phyloP scores from a whole-genome alignment of 2,329 filamentous ascomycete species.

The Cucurbitaria berberidis region DNA sequence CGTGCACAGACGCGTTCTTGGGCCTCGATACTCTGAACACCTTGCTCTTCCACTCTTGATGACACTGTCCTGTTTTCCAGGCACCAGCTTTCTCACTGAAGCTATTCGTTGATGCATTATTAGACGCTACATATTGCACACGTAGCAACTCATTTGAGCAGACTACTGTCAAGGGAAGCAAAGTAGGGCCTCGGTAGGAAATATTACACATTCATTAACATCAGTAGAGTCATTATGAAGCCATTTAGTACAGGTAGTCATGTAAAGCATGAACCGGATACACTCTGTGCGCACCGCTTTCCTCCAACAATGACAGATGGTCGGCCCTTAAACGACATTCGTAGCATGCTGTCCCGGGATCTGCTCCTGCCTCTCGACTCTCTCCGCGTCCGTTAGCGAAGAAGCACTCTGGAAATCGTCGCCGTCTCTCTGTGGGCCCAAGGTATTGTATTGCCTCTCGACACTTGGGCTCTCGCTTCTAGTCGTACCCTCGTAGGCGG shows the following conservation, averaged over 20 bases:
- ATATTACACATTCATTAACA: neutral
- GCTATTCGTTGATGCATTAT: neutral
- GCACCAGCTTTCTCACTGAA: slow-evolving; percentile 11
- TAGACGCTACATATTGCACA: neutral
- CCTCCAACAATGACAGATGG: neutral
- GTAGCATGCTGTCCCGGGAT: slow-evolving; percentile 12
- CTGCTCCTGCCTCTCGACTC: slow-evolving; percentile 27
- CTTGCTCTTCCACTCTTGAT: neutral
- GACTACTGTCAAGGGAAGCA: neutral
- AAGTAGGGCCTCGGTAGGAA: neutral
- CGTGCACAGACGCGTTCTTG: slow-evolving; percentile 19
- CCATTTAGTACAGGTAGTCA: slow-evolving; percentile 26
- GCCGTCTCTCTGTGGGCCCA: slow-evolving; percentile 23
- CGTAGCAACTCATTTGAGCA: neutral
- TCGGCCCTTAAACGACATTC: slow-evolving; percentile 11
- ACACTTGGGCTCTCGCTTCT: slow-evolving; percentile 31
- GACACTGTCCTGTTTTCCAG: slow-evolving; percentile 2
- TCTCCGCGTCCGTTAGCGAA: slow-evolving; percentile 39
- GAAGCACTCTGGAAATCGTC: slow-evolving; percentile 36
- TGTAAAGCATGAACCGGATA: slow-evolving; percentile 6
- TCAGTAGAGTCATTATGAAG: slow-evolving; percentile 8
- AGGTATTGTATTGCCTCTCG: slow-evolving; percentile 30
- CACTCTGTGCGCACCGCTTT: neutral
- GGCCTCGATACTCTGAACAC: slow-evolving; percentile 3
- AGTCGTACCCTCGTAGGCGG: slow-evolving; percentile 8